Evolutionary conservation across 441 rosid species (phyloP).

Genomic region (Capsella rubella): DNA sequence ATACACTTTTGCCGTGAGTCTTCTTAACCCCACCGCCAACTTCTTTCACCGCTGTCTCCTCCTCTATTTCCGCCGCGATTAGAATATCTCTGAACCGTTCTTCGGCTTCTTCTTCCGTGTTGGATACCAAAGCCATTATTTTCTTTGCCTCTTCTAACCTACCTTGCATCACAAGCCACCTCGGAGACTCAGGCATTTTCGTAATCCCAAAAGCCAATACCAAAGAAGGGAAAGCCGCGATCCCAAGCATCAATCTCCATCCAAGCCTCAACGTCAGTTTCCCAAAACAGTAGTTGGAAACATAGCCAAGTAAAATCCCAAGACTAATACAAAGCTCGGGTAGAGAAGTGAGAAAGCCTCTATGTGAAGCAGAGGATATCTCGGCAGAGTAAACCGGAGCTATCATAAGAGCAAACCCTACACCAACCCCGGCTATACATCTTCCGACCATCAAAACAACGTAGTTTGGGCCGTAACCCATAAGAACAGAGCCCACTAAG

Average conservation of each 20-base stretch:
- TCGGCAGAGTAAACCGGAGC: constrained; percentile 87
- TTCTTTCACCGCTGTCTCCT: constrained; percentile 39
- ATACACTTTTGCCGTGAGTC: constrained; percentile 56
- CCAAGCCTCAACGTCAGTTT: constrained; percentile 63
- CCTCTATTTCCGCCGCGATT: constrained; percentile 63
- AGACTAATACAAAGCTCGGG: constrained; percentile 79
- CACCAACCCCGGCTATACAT: constrained; percentile 78
- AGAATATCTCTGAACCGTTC: constrained; percentile 59
- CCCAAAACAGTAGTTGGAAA: constrained; percentile 64
- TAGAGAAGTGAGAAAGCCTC: constrained; percentile 69
- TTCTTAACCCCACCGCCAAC: constrained; percentile 3
- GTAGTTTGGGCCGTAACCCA: constrained; percentile 78
- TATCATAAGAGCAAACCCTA: constrained; percentile 84
- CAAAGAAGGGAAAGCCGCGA: constrained; percentile 77
- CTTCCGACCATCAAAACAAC: constrained; percentile 64
- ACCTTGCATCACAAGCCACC: constrained; percentile 82
- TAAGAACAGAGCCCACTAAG: constrained; percentile 69
- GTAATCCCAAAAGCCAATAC: constrained; percentile 55
- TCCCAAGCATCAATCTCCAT: constrained; percentile 91
- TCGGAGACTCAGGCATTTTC: constrained; percentile 85
- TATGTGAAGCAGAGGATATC: constrained; percentile 63
- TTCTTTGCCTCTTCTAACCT: constrained; percentile 62
- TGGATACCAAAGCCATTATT: constrained; percentile 51
- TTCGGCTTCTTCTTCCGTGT: constrained; percentile 64
- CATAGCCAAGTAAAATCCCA: constrained; percentile 73